Percentiles rank a stretch among this genome's conserved stretches.
phyloP scores from a whole-genome alignment of 192 early-diverging fungal species.

The Coemansia pectinata region DNA sequence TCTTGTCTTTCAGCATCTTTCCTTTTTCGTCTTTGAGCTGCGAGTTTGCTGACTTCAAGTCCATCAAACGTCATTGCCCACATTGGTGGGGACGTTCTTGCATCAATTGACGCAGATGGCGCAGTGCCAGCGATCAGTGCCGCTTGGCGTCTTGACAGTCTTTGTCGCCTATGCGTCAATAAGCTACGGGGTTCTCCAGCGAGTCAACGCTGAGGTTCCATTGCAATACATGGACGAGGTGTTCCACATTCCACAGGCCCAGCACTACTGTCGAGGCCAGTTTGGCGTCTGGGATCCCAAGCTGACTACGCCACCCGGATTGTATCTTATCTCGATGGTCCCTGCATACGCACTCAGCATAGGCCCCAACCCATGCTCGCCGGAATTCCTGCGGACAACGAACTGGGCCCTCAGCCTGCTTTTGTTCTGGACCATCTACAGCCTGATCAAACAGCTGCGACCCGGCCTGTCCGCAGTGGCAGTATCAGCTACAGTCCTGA shows the following conservation, averaged over 20 bases:
- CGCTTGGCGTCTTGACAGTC: neutral
- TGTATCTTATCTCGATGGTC: conserved; percentile 62
- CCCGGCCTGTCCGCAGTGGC: neutral
- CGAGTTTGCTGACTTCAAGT: conserved; percentile 1
- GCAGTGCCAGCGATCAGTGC: neutral
- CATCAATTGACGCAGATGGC: neutral
- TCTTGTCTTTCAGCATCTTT: neutral
- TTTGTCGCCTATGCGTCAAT: conserved; percentile 31
- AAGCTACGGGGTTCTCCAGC: conserved; percentile 32
- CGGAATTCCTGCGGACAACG: conserved; percentile 56
- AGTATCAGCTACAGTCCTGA: conserved; percentile 38
- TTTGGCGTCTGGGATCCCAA: conserved; percentile 86
- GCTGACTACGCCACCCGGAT: conserved; percentile 95
- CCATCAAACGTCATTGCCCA: neutral
- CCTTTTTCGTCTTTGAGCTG: neutral
- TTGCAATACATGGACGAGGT: conserved; percentile 79
- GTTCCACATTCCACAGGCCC: conserved; percentile 92
- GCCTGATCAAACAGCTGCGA: conserved; percentile 37
- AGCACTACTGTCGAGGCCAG: conserved; percentile 73
- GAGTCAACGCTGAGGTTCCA: conserved; percentile 15
- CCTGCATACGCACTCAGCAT: neutral
- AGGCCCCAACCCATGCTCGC: conserved; percentile 32
- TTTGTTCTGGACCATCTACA: conserved; percentile 53
- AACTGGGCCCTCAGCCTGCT: conserved; percentile 68
- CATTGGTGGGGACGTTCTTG: neutral